These are phyloP conservation scores for Tagetes patula DNA, from an alignment of 129 eudicot species.

Conservation along the genomic window DNA sequence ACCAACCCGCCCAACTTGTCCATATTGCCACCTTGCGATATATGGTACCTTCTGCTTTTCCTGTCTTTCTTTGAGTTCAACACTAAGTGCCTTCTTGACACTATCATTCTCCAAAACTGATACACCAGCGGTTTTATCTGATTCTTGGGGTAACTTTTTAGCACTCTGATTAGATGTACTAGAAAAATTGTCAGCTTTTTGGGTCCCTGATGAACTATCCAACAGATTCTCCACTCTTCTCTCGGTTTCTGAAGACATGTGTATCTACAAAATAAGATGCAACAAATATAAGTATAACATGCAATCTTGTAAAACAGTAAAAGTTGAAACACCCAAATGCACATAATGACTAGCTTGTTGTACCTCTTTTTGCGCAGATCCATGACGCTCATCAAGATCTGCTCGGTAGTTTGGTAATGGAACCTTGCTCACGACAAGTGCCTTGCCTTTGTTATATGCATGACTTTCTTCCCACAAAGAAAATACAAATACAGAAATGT, in stretches of 20 bases:
- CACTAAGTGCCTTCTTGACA: conserved; percentile 51
- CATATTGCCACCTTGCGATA: not conserved
- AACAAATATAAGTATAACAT: not conserved
- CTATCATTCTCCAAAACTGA: conserved; percentile 32
- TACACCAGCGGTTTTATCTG: conserved; percentile 28
- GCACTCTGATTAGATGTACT: conserved; percentile 46
- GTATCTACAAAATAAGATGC: conserved; percentile 52
- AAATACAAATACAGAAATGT: conserved; percentile 31
- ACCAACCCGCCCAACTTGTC: not conserved
- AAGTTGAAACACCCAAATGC: not conserved
- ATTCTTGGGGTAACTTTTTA: conserved; percentile 30
- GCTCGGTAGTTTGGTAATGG: conserved; percentile 90
- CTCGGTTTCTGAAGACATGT: conserved; percentile 82
- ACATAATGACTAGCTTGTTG: not conserved
- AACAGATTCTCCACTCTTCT: conserved; percentile 71
- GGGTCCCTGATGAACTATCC: conserved; percentile 51
- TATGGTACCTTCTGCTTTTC: conserved; percentile 66
- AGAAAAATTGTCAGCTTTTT: conserved; percentile 27
- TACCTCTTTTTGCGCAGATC: conserved; percentile 90
- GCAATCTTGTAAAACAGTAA: not conserved
- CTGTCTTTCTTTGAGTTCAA: conserved; percentile 71
- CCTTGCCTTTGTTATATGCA: conserved; percentile 91
- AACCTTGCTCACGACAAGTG: conserved; percentile 89
- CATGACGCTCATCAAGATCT: conserved; percentile 93
- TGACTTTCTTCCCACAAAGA: conserved; percentile 80